phyloP scores from a whole-genome alignment of 768 basidiomycete species.

The Mycena latifolia region DNA sequence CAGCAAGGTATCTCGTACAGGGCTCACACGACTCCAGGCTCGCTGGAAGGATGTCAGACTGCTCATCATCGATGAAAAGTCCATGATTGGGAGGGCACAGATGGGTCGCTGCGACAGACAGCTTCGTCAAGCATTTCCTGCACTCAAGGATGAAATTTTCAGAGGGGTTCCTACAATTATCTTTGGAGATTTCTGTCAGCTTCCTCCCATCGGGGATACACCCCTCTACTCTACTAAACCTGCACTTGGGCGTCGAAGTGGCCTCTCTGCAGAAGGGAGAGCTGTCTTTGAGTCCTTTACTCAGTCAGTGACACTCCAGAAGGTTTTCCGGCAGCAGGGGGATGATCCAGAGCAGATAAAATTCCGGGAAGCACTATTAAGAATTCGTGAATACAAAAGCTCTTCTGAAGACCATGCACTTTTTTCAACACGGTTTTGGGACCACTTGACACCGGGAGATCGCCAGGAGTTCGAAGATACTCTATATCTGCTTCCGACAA shows the following conservation, averaged over 20 bases:
- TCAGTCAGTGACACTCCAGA: neutral
- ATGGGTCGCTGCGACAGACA: constrained; percentile 38
- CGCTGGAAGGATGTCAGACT: constrained; percentile 35
- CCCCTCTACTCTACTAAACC: neutral
- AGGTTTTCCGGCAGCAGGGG: constrained; percentile 4
- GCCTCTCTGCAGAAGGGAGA: neutral
- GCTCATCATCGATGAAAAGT: constrained; percentile 43
- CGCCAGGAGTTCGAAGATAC: neutral
- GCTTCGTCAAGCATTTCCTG: constrained; percentile 31
- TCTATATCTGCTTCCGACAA: constrained; percentile 26
- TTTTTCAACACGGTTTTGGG: constrained; percentile 10
- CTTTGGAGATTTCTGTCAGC: constrained; percentile 45
- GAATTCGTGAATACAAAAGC: neutral
- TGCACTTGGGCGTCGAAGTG: neutral
- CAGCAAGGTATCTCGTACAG: constrained; percentile 12
- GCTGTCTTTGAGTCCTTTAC: constrained; percentile 5
- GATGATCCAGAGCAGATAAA: neutral
- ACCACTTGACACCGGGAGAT: neutral
- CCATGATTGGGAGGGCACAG: constrained; percentile 39
- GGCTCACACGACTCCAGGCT: constrained; percentile 30
- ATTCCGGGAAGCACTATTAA: constrained; percentile 4
- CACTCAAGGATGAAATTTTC: constrained; percentile 24
- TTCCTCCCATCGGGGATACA: constrained; percentile 38
- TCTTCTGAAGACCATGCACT: neutral
- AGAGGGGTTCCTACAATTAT: constrained; percentile 38